phyloP scores from a whole-genome alignment of 345 rosid genomes.

The Rhodamnia rubescens region DNA sequence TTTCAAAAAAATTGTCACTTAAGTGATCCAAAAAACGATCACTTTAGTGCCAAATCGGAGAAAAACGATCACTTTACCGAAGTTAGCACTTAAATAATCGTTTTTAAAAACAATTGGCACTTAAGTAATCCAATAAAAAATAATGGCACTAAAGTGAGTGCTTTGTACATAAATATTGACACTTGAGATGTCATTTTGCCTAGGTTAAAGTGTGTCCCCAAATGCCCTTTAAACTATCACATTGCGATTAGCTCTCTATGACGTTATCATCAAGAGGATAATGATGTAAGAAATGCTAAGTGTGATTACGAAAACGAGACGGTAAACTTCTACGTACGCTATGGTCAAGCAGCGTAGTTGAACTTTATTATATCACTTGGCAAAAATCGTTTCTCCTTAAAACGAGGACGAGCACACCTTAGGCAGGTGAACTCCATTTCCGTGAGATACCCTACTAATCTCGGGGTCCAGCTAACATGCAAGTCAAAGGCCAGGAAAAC shows the following conservation, averaged over 20 bases:
- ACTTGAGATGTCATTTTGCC: too few relatives aligned
- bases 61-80: too few relatives aligned
- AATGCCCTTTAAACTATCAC: background rate
- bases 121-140: too few relatives aligned
- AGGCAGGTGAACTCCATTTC: background rate
- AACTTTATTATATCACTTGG: background rate
- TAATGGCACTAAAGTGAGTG: too few relatives aligned
- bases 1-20: too few relatives aligned
- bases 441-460: background rate
- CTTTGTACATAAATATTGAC: too few relatives aligned
- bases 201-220: background rate
- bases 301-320: background rate
- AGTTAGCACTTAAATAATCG: too few relatives aligned
- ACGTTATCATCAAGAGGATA: too few relatives aligned
- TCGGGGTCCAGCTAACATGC: background rate
- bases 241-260: background rate
- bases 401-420: background rate
- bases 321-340: background rate
- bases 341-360: background rate
- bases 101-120: too few relatives aligned
- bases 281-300: background rate
- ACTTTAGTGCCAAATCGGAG: too few relatives aligned
- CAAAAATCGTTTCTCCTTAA: background rate
- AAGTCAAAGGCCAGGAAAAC: background rate
- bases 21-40: too few relatives aligned